Conservation (phyloP, 371 early-diverging fungal genomes). For the Batkoa obscura region DNA sequence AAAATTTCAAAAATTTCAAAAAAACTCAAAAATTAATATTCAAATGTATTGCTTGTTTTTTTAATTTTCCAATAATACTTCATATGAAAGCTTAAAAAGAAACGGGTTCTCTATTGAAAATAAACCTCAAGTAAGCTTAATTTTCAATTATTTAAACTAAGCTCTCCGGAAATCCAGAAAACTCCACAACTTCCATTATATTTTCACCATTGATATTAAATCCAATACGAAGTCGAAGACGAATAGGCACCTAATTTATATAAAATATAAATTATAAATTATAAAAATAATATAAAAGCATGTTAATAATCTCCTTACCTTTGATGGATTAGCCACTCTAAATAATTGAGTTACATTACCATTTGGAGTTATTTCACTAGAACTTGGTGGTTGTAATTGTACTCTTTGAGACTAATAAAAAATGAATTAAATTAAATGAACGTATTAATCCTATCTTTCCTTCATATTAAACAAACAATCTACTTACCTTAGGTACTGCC, state of each 20-base stretch:
- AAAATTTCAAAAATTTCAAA: too few species aligned
- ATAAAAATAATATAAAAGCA: background rate
- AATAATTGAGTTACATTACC: slow-evolving; percentile 50
- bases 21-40: too few species aligned
- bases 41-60: too few species aligned
- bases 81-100: too few species aligned
- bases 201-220: slow-evolving; percentile 34
- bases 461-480: background rate
- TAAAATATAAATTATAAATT: background rate
- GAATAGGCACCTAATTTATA: slow-evolving; percentile 32
- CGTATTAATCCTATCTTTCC: too few species aligned
- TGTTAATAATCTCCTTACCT: slow-evolving; percentile 18
- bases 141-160: too few species aligned
- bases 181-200: slow-evolving; percentile 58
- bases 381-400: slow-evolving; percentile 61
- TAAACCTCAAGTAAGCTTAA: too few species aligned
- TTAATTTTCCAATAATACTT: too few species aligned
- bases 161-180: slow-evolving; percentile 44
- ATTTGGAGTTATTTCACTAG: slow-evolving; percentile 32
- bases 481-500: slow-evolving; percentile 57
- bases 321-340: slow-evolving; percentile 69
- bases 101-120: too few species aligned
- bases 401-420: slow-evolving; percentile 35
- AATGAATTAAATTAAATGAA: background rate
- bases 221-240: slow-evolving; percentile 50